Conservation (phyloP, 371 early-diverging fungal species). For the Parasitella parasitica region DNA sequence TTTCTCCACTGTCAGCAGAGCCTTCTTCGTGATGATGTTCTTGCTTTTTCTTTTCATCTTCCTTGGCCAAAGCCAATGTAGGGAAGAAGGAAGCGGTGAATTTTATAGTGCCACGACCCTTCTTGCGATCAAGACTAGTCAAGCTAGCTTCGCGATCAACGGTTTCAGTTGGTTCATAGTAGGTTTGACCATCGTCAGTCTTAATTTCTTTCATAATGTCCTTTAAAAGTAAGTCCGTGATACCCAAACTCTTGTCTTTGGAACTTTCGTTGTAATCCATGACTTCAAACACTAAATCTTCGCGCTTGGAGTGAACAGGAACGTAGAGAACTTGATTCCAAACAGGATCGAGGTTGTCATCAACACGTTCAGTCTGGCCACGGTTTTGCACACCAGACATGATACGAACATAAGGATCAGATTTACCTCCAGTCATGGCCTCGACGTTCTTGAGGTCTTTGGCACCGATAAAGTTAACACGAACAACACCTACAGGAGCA, state of each 20-base stretch:
- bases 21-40: conserved; percentile 9
- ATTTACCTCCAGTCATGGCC: conserved; percentile 65
- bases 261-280: conserved; percentile 75
- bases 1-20: conserved; percentile 15
- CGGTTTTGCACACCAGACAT: conserved; percentile 61
- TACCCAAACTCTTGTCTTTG: conserved; percentile 73
- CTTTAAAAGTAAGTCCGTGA: conserved; percentile 42
- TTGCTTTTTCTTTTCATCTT: conserved; percentile 22
- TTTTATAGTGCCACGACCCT: conserved; percentile 63
- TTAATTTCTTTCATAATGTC: conserved; percentile 39
- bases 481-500: conserved; percentile 82
- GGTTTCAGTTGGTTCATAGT: conserved; percentile 41
- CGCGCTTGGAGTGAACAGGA: conserved; percentile 68
- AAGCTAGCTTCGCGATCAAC: conserved; percentile 54
- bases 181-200: conserved; percentile 34
- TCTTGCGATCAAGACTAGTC: conserved; percentile 57
- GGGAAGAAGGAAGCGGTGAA: conserved; percentile 75
- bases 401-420: conserved; percentile 84
- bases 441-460: conserved; percentile 76
- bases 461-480: conserved; percentile 73
- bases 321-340: conserved; percentile 81
- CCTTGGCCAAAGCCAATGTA: conserved; percentile 57
- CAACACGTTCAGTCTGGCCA: conserved; percentile 67
- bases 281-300: conserved; percentile 72
- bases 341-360: conserved; percentile 75